These are phyloP conservation scores for Daucus carota DNA, from an alignment of 129 eudicot species.

Conservation along the genomic window DNA sequence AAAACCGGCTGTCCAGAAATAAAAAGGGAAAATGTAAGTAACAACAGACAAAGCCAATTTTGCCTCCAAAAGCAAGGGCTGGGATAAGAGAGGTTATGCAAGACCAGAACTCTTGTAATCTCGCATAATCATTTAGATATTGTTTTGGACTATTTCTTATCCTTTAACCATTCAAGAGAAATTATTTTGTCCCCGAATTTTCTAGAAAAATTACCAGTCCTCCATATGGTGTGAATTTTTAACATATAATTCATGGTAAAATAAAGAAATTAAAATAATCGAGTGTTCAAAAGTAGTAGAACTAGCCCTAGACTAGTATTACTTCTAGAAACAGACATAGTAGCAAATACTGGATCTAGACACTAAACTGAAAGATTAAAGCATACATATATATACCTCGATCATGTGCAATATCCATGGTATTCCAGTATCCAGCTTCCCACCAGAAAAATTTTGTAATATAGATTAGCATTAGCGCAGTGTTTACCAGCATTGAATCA, in stretches of 20 bases:
- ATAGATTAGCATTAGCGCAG: constrained; percentile 71
- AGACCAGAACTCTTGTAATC: background rate
- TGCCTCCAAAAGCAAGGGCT: background rate
- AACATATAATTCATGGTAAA: background rate
- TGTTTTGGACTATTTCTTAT: background rate
- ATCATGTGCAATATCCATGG: constrained; percentile 99
- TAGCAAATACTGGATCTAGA: background rate
- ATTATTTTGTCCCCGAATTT: background rate
- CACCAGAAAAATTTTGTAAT: constrained; percentile 98
- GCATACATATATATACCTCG: constrained; percentile 48
- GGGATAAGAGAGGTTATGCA: background rate
- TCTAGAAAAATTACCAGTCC: background rate
- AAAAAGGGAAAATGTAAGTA: background rate
- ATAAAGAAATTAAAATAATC: background rate
- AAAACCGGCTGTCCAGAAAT: constrained; percentile 70
- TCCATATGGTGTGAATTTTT: background rate
- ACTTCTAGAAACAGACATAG: constrained; percentile 8
- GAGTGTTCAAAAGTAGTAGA: background rate
- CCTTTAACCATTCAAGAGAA: background rate
- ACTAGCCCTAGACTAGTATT: background rate
- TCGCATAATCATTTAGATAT: background rate
- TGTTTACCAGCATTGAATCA: constrained; percentile 90
- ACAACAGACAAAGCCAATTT: background rate
- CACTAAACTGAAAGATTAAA: background rate
- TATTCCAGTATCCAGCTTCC: constrained; percentile 99